Base-by-base conservation (phyloP, 176 grass and related monocot genomes). In the Avena atlantica region DNA sequence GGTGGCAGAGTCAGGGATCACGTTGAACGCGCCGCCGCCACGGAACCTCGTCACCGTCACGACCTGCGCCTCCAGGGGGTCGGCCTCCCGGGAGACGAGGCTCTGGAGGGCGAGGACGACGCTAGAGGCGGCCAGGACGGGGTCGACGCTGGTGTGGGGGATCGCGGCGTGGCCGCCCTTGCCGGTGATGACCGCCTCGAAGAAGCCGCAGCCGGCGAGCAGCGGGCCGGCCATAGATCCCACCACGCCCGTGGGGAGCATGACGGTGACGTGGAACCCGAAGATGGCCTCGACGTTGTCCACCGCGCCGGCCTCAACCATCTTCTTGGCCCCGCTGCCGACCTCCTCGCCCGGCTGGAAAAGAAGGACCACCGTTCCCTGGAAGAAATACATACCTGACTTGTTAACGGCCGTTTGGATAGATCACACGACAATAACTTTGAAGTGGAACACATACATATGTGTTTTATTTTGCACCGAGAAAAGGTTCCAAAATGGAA, bases 341-440 rank as follows among this genome's bases (percentile, higher is more conserved):
- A 93, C 92, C 89, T 99, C 94, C 87, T 99, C 97, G 20, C 87
- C 97, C 24, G 97, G 97, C 85, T 96, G 97, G 91, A 96, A 99
- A 63, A 99, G 78, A 19, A 96, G 92, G 60, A 93, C 36, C 59
- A 94, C 97, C 44, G 97, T 99, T 9, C 97, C 97, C 94, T 96
- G 83, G 53, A 78, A 19, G 61, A 66, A 74, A 52, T n/a, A 12
- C 44, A 80, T 0, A 64, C 10, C 2, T 55, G 25, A 23, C 13
- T 16, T 52, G 72, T 75, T 12, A 74, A 70, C 37, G 37, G 37
- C 0, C 37, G 20, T 71, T 21, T 45, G 69, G 45, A 47, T 24
- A 14, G 11, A 65, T 5, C 24, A 6, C 10, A 63, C 3, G 20
- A 24, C 8, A 63, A 12, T 9, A 63, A 25, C 21, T 21, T 27